Conservation (phyloP, 345 rosid species). For the Firmiana major region DNA sequence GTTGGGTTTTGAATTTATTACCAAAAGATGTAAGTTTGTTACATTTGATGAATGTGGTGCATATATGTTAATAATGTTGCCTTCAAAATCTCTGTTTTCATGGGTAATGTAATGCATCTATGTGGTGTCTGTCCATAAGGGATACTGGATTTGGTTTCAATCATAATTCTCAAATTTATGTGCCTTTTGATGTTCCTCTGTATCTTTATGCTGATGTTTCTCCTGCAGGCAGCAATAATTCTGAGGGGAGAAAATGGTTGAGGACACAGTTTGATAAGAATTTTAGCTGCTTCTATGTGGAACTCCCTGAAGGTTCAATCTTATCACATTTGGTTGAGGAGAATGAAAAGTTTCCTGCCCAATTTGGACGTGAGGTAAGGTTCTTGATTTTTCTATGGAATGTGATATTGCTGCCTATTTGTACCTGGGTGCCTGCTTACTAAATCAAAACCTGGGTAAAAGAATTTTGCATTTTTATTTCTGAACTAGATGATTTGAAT, state of each 20-base stretch:
- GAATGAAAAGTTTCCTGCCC: conserved; percentile 75
- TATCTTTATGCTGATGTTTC: conserved; percentile 10
- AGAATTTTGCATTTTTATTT: background rate
- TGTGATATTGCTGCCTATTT: background rate
- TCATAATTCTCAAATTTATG: background rate
- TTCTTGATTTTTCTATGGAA: background rate
- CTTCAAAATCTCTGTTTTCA: background rate
- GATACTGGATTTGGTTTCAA: background rate
- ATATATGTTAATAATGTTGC: background rate
- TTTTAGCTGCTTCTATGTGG: conserved; percentile 69
- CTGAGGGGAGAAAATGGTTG: conserved; percentile 70
- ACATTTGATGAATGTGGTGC: background rate
- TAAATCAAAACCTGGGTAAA: background rate
- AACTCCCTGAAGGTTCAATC: conserved; percentile 67
- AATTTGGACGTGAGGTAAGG: conserved; percentile 90
- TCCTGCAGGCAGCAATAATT: conserved; percentile 41
- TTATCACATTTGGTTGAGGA: conserved; percentile 62
- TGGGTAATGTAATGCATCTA: background rate
- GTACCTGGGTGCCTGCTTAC: background rate
- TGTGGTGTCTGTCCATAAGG: background rate
- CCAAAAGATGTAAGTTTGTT: conserved; percentile 50
- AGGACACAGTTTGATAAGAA: conserved; percentile 53
- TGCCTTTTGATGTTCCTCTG: conserved; percentile 2
- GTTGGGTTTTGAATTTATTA: conserved; percentile 72
- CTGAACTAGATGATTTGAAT: background rate